Percentiles rank a stretch among this genome's conserved stretches.
Conservation (phyloP, 441 rosid species). For the Adansonia rubrostipa region DNA sequence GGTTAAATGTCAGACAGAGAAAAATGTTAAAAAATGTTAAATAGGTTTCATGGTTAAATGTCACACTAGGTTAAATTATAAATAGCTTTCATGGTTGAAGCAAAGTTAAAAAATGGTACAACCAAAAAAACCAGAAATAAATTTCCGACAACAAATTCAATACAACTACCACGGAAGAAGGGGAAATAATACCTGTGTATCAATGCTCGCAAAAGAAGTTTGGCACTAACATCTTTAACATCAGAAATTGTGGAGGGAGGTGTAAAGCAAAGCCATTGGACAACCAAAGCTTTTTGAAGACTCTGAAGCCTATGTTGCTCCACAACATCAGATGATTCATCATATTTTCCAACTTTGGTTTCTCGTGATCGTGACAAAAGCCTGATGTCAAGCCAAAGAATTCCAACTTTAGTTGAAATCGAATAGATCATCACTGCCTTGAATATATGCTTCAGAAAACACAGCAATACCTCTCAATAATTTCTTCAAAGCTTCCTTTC, state of each 20-base stretch:
- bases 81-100: conserved; percentile 10
- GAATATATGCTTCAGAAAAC: conserved; percentile 27
- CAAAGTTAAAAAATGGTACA: conserved; percentile 2
- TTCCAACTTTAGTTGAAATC: background rate
- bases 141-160: background rate
- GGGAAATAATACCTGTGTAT: conserved; percentile 69
- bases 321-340: conserved; percentile 76
- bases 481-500: conserved; percentile 95
- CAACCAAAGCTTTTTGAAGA: conserved; percentile 91
- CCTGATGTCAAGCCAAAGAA: conserved; percentile 44
- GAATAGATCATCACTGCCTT: conserved; percentile 22
- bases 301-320: conserved; percentile 96
- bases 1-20: conserved; percentile 24
- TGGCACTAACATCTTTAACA: conserved; percentile 67
- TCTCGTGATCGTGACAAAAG: conserved; percentile 91
- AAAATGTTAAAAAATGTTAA: too few relatives aligned
- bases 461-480: conserved; percentile 76
- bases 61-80: background rate
- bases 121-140: background rate
- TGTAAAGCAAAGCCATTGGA: conserved; percentile 98
- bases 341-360: conserved; percentile 76
- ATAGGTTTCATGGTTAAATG: too few relatives aligned
- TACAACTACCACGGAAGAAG: background rate
- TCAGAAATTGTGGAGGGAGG: conserved; percentile 86
- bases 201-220: conserved; percentile 81